phyloP scores from a whole-genome alignment of 495 filamentous ascomycete genomes.

The Aspergillus affinis region DNA sequence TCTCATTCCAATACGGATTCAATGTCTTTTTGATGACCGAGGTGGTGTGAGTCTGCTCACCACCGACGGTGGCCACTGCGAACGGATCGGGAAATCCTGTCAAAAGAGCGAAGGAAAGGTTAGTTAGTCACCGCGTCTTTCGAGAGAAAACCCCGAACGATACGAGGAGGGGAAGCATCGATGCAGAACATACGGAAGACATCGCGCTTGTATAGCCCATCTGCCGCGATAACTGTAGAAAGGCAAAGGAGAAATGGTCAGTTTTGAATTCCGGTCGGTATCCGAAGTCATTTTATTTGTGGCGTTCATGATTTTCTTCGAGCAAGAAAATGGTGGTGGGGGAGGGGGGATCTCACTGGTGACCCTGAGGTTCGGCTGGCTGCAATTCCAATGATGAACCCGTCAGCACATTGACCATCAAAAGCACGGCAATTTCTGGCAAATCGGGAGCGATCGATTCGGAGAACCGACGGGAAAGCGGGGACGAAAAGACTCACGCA shows the following conservation, averaged over 20 bases:
- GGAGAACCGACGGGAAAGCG: constrained; percentile 12
- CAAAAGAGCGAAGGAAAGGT: constrained; percentile 22
- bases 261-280: neutral
- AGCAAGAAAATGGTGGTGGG: neutral
- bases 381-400: constrained; percentile 25
- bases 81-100: constrained; percentile 96
- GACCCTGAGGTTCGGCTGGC: constrained; percentile 61
- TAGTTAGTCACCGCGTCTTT: constrained; percentile 22
- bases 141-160: neutral
- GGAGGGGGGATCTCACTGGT: constrained; percentile 53
- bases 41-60: constrained; percentile 95
- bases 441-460: constrained; percentile 6
- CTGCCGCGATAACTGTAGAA: constrained; percentile 86
- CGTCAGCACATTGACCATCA: constrained; percentile 29
- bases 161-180: neutral
- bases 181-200: constrained; percentile 71
- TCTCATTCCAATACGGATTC: constrained; percentile 99
- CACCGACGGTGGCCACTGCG: constrained; percentile 92
- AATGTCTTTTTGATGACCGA: constrained; percentile 94
- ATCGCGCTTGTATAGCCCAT: constrained; percentile 98
- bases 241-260: neutral
- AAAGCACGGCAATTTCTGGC: neutral
- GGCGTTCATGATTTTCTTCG: neutral
- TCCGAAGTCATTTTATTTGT: neutral
- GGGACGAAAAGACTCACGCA: constrained; percentile 43